Conservation (phyloP, 129 eudicot species). For the Chrysanthemum lavandulifolium region DNA sequence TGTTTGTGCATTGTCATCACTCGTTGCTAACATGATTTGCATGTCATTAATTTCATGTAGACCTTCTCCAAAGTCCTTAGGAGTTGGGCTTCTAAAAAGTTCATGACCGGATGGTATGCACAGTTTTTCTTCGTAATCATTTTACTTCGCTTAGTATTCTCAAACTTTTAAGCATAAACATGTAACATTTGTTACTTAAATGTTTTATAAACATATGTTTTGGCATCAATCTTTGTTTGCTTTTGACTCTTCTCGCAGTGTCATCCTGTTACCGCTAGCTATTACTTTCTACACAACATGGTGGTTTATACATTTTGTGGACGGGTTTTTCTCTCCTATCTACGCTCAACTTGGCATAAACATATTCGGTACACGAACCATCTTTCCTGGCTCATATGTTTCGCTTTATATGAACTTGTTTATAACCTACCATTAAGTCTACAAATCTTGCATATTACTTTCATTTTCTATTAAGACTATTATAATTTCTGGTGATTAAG, state of each 20-base stretch:
- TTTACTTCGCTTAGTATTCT: background rate
- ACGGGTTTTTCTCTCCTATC: conserved; percentile 82
- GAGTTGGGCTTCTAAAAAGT: conserved; percentile 87
- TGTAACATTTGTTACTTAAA: conserved; percentile 2
- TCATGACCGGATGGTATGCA: conserved; percentile 95
- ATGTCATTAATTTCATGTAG: no score
- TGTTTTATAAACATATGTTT: background rate
- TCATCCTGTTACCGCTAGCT: conserved; percentile 75
- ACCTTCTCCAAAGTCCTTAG: conserved; percentile 21
- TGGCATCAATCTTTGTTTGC: background rate
- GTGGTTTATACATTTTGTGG: conserved; percentile 89
- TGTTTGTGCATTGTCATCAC: no score
- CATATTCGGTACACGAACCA: conserved; percentile 46
- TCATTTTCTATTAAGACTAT: background rate
- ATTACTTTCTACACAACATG: conserved; percentile 77
- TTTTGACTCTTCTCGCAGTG: conserved; percentile 49
- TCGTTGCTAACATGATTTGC: no score
- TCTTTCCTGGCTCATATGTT: background rate
- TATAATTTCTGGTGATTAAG: background rate
- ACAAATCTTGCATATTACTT: conserved; percentile 1
- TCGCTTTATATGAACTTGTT: background rate
- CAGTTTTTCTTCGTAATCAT: conserved; percentile 11
- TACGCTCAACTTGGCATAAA: conserved; percentile 81
- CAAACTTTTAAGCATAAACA: background rate
- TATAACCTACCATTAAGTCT: background rate